Evolutionary conservation across 73 alveolate genomes (phyloP).

Genomic region (Tetrahymena malaccensis): DNA sequence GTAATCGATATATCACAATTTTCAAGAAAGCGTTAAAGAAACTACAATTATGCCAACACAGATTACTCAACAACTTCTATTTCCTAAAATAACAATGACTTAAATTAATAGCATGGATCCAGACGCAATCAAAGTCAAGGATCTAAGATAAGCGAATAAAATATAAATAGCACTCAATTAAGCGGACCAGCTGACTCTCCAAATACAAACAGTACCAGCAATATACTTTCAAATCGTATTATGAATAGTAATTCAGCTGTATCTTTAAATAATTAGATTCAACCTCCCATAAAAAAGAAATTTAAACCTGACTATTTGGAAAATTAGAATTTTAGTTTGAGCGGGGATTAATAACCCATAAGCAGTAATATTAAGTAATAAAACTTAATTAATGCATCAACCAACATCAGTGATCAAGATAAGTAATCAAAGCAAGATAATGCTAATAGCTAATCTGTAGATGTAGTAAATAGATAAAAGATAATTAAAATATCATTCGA

Average conservation of each 20-base stretch:
- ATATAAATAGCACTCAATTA: not conserved
- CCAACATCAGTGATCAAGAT: not conserved
- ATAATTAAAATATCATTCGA: not conserved
- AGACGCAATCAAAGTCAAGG: not conserved
- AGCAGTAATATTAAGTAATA: not conserved
- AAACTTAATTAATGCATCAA: not conserved
- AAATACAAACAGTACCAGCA: not conserved
- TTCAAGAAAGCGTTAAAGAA: not conserved
- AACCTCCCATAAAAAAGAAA: not conserved
- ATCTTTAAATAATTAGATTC: not conserved
- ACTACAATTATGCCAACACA: not conserved
- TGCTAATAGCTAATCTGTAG: not conserved
- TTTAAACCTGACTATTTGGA: not conserved
- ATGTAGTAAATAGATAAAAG: not conserved
- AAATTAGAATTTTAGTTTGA: not conserved
- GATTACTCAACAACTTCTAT: not conserved
- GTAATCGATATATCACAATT: not conserved
- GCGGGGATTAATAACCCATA: not conserved
- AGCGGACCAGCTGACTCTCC: not conserved
- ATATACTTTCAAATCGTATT: not conserved
- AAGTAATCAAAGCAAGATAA: not conserved
- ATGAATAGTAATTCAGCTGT: not conserved
- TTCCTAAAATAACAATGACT: not conserved
- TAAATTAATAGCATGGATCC: not conserved
- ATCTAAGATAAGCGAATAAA: not conserved